These are phyloP conservation scores for Solanum stenotomum DNA, from an alignment of 257 asterid species.

Conservation along the genomic window DNA sequence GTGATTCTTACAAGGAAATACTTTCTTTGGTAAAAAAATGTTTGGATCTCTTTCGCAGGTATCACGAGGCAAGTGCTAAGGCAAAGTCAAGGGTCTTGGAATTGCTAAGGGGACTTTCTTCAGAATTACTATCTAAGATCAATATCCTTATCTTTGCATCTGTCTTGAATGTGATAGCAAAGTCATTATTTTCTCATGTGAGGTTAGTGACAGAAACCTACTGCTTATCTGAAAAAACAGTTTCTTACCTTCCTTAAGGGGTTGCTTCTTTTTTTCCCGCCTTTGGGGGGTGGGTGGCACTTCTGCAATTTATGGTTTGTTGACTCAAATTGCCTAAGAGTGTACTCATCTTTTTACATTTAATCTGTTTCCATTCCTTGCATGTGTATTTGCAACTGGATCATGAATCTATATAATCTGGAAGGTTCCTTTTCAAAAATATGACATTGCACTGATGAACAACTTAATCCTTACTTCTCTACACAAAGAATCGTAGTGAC, in stretches of 20 bases:
- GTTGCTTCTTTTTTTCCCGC: not conserved
- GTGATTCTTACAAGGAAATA: not conserved
- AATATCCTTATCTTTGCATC: conserved; percentile 85
- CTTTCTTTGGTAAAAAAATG: not conserved
- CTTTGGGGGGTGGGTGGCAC: not conserved
- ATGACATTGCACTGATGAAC: not conserved
- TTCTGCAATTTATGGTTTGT: not conserved
- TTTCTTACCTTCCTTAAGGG: not conserved
- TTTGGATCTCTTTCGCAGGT: conserved; percentile 36
- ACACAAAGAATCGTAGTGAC: not conserved
- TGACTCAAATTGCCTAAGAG: not conserved
- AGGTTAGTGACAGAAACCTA: conserved; percentile 42
- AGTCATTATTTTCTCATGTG: conserved; percentile 84
- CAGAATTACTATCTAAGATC: conserved; percentile 75
- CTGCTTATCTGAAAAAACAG: not conserved
- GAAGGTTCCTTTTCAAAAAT: not conserved
- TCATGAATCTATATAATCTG: not conserved
- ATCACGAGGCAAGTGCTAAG: conserved; percentile 64
- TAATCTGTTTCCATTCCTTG: not conserved
- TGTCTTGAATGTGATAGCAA: conserved; percentile 81
- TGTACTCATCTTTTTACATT: not conserved
- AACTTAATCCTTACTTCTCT: not conserved
- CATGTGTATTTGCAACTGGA: not conserved
- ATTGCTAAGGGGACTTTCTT: conserved; percentile 65
- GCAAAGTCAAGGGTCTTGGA: conserved; percentile 76